A percentile compares a stretch with the other conserved stretches of the same genome.
phyloP scores from a whole-genome alignment of 2,329 filamentous ascomycete genomes.

The Emericellopsis cladophorae region DNA sequence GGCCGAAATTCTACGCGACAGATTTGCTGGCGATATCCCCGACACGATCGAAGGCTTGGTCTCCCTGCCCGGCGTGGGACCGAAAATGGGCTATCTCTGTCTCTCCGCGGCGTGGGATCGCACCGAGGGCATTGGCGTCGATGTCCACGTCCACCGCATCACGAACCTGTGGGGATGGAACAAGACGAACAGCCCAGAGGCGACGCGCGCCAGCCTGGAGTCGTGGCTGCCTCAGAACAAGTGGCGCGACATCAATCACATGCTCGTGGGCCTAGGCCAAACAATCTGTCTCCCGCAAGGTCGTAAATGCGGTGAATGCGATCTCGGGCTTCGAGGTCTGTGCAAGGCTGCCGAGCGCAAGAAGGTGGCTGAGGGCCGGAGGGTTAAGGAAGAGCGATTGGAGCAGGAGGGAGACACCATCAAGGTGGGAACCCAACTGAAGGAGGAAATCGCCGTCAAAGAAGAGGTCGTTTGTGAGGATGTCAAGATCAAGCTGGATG shows the following conservation, averaged over 20 bases:
- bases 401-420: conserved; percentile 8
- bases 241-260: conserved; percentile 87
- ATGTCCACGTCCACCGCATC: conserved; percentile 90
- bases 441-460: conserved; percentile 8
- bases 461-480: conserved; percentile 8
- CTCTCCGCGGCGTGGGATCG: conserved; percentile 58
- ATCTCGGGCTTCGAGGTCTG: conserved; percentile 60
- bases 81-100: conserved; percentile 90
- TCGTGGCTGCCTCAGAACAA: conserved; percentile 71
- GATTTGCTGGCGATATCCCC: conserved; percentile 66
- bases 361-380: conserved; percentile 46
- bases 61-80: conserved; percentile 73
- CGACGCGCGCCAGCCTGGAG: conserved; percentile 64
- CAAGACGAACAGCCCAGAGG: conserved; percentile 67
- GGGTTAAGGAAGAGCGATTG: conserved; percentile 19
- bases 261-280: conserved; percentile 83
- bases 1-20: conserved; percentile 59
- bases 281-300: conserved; percentile 73
- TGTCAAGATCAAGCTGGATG: not conserved
- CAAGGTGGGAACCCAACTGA: conserved; percentile 10
- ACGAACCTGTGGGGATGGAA: conserved; percentile 93
- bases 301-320: conserved; percentile 73
- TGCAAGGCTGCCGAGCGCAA: conserved; percentile 61
- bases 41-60: conserved; percentile 63
- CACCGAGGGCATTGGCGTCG: conserved; percentile 73